Conservation (phyloP, 2,329 filamentous ascomycete species). For the Passalora sequoiae region DNA sequence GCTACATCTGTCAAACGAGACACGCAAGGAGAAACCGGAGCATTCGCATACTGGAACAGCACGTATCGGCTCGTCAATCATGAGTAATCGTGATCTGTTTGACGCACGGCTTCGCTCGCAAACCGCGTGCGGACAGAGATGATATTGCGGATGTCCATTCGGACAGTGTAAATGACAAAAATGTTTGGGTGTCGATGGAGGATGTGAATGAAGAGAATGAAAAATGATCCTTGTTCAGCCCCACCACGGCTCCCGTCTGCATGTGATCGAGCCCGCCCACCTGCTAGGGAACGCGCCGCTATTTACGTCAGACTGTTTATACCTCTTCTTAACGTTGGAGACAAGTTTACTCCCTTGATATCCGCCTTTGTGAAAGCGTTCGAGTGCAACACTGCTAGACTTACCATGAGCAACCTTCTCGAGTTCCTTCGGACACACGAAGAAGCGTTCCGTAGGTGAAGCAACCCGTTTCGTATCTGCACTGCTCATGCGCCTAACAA, state of each 20-base stretch:
- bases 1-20: too few relatives aligned
- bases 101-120: too few relatives aligned
- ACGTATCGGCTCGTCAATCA: too few relatives aligned
- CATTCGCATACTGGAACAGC: too few relatives aligned
- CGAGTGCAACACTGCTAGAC: background rate
- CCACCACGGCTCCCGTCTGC: background rate
- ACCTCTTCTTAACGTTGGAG: background rate
- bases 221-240: background rate
- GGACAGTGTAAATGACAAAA: too few relatives aligned
- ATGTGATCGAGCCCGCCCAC: slow-evolving; percentile 1
- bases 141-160: too few relatives aligned
- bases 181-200: too few relatives aligned
- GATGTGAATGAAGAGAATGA: too few relatives aligned
- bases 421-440: slow-evolving; percentile 53
- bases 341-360: background rate
- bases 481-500: slow-evolving; percentile 10
- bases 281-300: background rate
- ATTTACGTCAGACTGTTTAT: background rate
- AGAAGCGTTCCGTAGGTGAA: slow-evolving; percentile 45
- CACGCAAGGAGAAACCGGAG: too few relatives aligned
- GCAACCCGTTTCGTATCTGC: slow-evolving; percentile 11
- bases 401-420: slow-evolving; percentile 48
- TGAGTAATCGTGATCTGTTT: too few relatives aligned
- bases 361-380: background rate
- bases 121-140: too few relatives aligned